Base-by-base conservation (phyloP, 2,329 filamentous ascomycete genomes). In the Colletotrichum trifolii region DNA sequence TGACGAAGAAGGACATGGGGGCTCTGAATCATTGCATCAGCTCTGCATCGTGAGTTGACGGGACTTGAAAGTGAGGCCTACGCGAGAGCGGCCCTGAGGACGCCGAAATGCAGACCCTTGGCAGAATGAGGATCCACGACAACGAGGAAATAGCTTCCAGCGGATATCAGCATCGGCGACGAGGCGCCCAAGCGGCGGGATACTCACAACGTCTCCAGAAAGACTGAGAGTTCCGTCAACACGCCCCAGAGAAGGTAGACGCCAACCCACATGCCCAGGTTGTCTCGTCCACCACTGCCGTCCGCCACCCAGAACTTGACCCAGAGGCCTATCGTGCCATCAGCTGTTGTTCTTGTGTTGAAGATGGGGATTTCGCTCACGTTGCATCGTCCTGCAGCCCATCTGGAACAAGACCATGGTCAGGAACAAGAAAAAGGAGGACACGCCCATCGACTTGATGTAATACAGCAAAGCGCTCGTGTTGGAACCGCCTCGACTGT, bases 1-100 rank as follows among this genome's bases (percentile, higher is more conserved):
- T 62, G 25, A 69, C 68, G 57, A 74, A 72, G 49, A 71, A 71
- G 1, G 68, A 69, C 17, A 64, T 17, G 6, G 64, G 60, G 2
- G 64, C 54, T 2, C 64, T 64, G 25, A 1, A 12, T 4, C 10
- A 13, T 8, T 25, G 17, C 15, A 12, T n/a, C 13, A 46, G 8
- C 4, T 17, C n/a, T 46, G 11, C 17, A n/a, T 33, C 8, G 25
- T 5, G 25, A 3, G 2, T 8, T 8, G 15, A 40, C 38, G 38
- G 13, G 4, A 25, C 25, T 3, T 40, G 15, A 46, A 17, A 10
- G 6, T 46, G 38, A 9, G 3, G 38, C 57, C 52, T 38, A 65
- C 62, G 50, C 45, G 9, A 65, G 33, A 1, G 57, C 57, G 6
- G 62, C 46, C 9, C 56, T 61, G 2, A 65, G 52, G 0, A 65